Conservation (phyloP, 352 stramenopile species). For the Plasmopara muralis region DNA sequence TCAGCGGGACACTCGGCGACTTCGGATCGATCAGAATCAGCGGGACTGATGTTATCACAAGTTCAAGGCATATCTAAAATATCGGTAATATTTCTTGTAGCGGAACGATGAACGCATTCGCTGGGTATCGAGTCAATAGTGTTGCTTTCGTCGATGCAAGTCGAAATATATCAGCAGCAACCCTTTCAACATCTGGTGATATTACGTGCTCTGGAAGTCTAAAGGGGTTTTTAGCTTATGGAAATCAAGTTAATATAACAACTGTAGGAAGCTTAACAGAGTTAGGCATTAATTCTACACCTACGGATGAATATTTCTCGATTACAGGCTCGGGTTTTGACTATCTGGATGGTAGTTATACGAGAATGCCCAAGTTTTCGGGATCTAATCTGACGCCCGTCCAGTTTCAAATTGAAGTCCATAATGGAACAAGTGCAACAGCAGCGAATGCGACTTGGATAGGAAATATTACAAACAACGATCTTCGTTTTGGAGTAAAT, state of each 20-base stretch:
- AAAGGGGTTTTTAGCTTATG: constrained; percentile 9
- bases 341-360: constrained; percentile 10
- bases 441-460: not conserved
- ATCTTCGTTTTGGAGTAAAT: not conserved
- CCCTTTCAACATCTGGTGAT: constrained; percentile 2
- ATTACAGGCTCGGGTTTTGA: constrained; percentile 6
- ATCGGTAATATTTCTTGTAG: too few relatives aligned
- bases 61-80: too few relatives aligned
- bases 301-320: constrained; percentile 13
- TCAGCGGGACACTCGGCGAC: too few relatives aligned
- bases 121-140: too few relatives aligned
- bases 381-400: constrained; percentile 12
- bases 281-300: constrained; percentile 7
- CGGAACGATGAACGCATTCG: too few relatives aligned
- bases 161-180: constrained; percentile 3
- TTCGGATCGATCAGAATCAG: too few relatives aligned
- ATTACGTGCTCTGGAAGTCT: constrained; percentile 1
- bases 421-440: not conserved
- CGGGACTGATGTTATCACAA: too few relatives aligned
- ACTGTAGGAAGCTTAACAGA: constrained; percentile 6
- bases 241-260: constrained; percentile 11
- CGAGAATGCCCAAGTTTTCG: constrained; percentile 2
- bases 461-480: not conserved
- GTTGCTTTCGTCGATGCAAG: not conserved
- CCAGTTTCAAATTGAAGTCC: constrained; percentile 1